phyloP scores from a whole-genome alignment of 2,329 filamentous ascomycete species.

The Paraphoma chrysanthemicola region DNA sequence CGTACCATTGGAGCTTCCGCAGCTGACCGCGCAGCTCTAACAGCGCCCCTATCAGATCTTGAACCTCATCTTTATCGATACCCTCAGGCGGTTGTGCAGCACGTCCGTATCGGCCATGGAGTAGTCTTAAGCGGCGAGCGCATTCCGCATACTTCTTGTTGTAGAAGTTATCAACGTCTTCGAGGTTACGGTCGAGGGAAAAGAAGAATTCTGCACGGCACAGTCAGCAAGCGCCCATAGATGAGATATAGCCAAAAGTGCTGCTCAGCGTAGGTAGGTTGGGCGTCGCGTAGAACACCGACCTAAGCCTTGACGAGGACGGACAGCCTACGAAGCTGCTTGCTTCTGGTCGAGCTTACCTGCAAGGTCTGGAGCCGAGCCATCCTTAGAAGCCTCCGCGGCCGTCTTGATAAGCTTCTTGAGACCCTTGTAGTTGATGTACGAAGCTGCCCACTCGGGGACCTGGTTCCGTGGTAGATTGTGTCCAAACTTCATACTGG shows the following conservation, averaged over 20 bases:
- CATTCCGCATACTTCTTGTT: conserved; percentile 93
- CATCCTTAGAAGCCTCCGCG: conserved; percentile 68
- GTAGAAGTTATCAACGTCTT: conserved; percentile 96
- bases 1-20: conserved; percentile 95
- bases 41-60: conserved; percentile 89
- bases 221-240: conserved; percentile 8
- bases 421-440: conserved; percentile 89
- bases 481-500: conserved; percentile 58
- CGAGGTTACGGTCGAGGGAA: conserved; percentile 92
- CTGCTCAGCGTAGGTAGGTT: background rate
- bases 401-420: conserved; percentile 95
- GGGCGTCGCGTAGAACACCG: too few species aligned
- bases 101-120: conserved; percentile 86
- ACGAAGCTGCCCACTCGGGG: conserved; percentile 82
- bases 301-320: too few species aligned
- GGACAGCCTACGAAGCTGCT: too few species aligned
- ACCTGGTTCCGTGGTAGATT: conserved; percentile 80
- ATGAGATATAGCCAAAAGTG: background rate
- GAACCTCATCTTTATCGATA: conserved; percentile 85
- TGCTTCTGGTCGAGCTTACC: conserved; percentile 64
- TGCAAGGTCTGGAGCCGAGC: conserved; percentile 84
- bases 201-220: conserved; percentile 84
- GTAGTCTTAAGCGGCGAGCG: conserved; percentile 80
- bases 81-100: conserved; percentile 71
- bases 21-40: conserved; percentile 87